Evolutionary conservation across 805 yeast genomes (phyloP).

Genomic region (Wickerhamiella lipophila): DNA sequence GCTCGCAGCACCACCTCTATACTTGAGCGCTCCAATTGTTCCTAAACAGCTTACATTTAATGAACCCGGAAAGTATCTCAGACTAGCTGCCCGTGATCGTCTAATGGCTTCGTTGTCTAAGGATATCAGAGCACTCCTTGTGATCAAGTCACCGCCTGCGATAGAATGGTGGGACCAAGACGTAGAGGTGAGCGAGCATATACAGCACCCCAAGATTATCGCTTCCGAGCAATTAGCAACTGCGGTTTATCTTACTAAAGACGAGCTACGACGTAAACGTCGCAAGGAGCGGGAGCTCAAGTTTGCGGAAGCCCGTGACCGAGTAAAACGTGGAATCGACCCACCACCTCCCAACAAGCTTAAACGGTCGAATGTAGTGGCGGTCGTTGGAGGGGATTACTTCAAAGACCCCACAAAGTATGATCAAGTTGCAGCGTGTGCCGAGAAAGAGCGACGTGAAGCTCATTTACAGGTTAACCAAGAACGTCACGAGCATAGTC

Average conservation of each 20-base stretch:
- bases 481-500: constrained; percentile 47
- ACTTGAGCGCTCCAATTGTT: constrained; percentile 20
- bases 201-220: constrained; percentile 30
- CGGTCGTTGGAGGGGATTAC: constrained; percentile 71
- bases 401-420: constrained; percentile 80
- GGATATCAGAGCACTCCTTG: constrained; percentile 28
- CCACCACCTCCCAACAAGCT: constrained; percentile 87
- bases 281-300: constrained; percentile 51
- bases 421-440: constrained; percentile 56
- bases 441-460: constrained; percentile 48
- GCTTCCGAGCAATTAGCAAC: constrained; percentile 28
- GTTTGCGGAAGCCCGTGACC: constrained; percentile 61
- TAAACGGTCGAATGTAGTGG: constrained; percentile 71
- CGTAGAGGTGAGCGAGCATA: constrained; percentile 27
- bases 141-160: constrained; percentile 40
- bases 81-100: constrained; percentile 41
- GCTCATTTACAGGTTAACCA: constrained; percentile 51
- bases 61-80: constrained; percentile 51
- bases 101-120: constrained; percentile 29
- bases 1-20: constrained; percentile 16
- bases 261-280: constrained; percentile 62
- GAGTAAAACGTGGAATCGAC: constrained; percentile 65
- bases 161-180: constrained; percentile 81
- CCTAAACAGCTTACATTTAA: constrained; percentile 37
- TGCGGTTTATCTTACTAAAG: constrained; percentile 55